These are phyloP conservation scores for Glycine soja DNA, from an alignment of 306 rosid genomes.

Conservation along the genomic window DNA sequence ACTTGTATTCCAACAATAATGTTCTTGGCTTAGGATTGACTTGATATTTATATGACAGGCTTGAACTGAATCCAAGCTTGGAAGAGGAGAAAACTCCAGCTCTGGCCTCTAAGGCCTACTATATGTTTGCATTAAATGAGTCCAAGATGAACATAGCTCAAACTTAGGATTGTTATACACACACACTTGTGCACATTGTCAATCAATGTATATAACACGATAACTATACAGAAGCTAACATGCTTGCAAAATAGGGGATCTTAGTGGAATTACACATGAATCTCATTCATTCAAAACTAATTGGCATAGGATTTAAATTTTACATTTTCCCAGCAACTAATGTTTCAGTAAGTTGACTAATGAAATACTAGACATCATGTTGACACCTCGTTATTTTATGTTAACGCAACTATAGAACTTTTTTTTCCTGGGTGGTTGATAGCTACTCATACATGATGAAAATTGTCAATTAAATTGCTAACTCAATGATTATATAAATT, in stretches of 20 bases:
- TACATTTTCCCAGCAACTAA: slow-evolving; percentile 8
- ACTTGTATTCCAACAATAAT: not conserved
- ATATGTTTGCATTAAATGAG: slow-evolving; percentile 33
- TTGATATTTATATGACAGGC: slow-evolving; percentile 25
- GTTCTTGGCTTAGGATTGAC: slow-evolving; percentile 24
- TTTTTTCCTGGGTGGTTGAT: slow-evolving; percentile 19
- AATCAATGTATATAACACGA: not conserved
- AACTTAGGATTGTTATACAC: slow-evolving; percentile 21
- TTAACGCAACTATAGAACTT: not conserved
- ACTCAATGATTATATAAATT: slow-evolving; percentile 24
- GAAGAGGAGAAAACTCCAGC: not conserved
- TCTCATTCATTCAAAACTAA: slow-evolving; percentile 17
- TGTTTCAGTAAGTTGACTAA: slow-evolving; percentile 5
- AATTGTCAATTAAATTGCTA: slow-evolving; percentile 20
- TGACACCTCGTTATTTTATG: slow-evolving; percentile 12
- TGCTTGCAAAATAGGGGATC: slow-evolving; percentile 1
- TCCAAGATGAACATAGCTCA: slow-evolving; percentile 33
- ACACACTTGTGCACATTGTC: not conserved
- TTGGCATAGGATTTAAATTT: slow-evolving; percentile 15
- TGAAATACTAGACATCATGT: not conserved
- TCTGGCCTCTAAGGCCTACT: slow-evolving; percentile 23
- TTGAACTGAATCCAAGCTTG: slow-evolving; percentile 29
- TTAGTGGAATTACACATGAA: not conserved
- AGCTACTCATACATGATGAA: slow-evolving; percentile 7
- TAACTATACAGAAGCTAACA: not conserved